These are phyloP conservation scores for Nicotiana rustica DNA, from an alignment of 305 asterid species.

Conservation along the genomic window DNA sequence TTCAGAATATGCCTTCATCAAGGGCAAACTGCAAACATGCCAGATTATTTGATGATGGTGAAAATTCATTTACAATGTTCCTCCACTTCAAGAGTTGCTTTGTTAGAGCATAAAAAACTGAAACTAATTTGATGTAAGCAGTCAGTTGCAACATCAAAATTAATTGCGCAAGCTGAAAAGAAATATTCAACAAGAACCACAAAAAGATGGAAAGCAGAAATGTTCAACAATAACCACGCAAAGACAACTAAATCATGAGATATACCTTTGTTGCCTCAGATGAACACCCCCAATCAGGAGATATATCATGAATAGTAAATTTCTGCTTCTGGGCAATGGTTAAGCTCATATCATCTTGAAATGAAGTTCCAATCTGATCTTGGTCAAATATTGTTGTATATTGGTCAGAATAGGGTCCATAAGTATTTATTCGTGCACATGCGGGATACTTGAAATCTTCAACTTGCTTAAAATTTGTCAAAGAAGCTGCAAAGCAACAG, in stretches of 20 bases:
- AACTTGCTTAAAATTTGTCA: conserved; percentile 50
- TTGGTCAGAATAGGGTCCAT: conserved; percentile 50
- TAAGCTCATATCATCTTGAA: conserved; percentile 53
- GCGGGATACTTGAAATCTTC: conserved; percentile 47
- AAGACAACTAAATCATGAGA: conserved; percentile 33
- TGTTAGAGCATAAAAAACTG: conserved; percentile 23
- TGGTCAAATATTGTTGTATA: conserved; percentile 55
- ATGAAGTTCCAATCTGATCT: conserved; percentile 56
- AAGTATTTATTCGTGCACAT: conserved; percentile 46
- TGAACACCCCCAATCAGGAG: conserved; percentile 84
- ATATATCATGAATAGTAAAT: conserved; percentile 69
- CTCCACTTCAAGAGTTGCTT: neutral
- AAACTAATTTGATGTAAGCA: neutral
- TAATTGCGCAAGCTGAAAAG: conserved; percentile 17
- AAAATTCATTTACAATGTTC: conserved; percentile 19
- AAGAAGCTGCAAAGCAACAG: conserved; percentile 52
- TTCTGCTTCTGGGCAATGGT: conserved; percentile 59
- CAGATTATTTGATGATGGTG: conserved; percentile 8
- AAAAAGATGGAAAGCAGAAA: neutral
- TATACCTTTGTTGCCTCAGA: conserved; percentile 71
- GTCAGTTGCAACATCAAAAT: neutral
- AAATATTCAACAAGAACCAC: conserved; percentile 5
- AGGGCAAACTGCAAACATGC: neutral
- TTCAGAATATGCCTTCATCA: conserved; percentile 21
- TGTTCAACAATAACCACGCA: conserved; percentile 3